These are phyloP conservation scores for Fusarium virguliforme DNA, from an alignment of 2,329 filamentous ascomycete genomes.

Conservation along the genomic window DNA sequence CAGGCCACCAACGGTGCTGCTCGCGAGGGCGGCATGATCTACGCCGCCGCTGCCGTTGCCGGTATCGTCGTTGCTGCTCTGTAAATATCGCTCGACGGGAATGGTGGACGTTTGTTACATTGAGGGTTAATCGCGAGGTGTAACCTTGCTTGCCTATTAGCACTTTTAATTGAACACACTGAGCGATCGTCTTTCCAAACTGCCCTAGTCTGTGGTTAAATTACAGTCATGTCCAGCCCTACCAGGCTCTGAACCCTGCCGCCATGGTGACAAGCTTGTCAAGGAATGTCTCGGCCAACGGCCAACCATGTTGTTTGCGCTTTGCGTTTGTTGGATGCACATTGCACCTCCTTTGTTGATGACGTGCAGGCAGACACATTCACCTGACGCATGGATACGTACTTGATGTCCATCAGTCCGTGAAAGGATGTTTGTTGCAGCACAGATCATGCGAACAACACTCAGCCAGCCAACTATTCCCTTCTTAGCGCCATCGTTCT, in stretches of 20 bases:
- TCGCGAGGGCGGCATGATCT: conserved; percentile 50
- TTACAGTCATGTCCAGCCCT: conserved; percentile 6
- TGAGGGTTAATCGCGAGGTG: conserved; percentile 1
- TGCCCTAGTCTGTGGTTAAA: background rate
- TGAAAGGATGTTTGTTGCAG: background rate
- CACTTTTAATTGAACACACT: conserved; percentile 22
- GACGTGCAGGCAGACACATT: background rate
- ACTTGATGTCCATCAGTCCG: background rate
- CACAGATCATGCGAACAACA: background rate
- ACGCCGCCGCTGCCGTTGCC: conserved; percentile 53
- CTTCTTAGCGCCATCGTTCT: background rate
- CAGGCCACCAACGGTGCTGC: conserved; percentile 43
- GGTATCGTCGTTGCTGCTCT: conserved; percentile 52
- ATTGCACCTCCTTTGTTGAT: background rate
- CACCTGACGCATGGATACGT: too few relatives aligned
- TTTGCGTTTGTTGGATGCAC: background rate
- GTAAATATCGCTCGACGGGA: conserved; percentile 41
- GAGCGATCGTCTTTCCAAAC: background rate
- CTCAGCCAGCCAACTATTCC: background rate
- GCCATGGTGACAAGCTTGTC: background rate
- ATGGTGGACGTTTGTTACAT: background rate
- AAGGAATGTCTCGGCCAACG: background rate
- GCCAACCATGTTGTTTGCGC: too few relatives aligned
- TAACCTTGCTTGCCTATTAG: background rate
- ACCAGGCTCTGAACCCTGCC: background rate